Evolutionary conservation across 345 rosid species (phyloP).

Genomic region (Eucalyptus decipiens): DNA sequence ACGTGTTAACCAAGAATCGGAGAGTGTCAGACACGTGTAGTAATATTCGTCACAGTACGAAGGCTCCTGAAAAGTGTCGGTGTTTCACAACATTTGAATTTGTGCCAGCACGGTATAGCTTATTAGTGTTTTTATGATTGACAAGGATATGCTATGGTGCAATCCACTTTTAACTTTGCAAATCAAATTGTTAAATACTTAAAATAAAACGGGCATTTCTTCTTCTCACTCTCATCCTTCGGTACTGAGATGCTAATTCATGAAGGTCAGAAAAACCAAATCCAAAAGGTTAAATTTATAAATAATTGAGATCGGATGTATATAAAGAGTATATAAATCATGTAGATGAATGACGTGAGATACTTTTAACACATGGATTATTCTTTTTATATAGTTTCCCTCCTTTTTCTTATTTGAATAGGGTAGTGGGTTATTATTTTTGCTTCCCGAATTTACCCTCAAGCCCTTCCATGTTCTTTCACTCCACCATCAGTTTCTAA

Average conservation of each 20-base stretch:
- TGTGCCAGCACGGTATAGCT: fast-evolving
- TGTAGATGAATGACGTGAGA: neutral
- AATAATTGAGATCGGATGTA: neutral
- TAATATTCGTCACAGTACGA: fast-evolving
- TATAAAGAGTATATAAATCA: fast-evolving
- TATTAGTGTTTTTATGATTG: neutral
- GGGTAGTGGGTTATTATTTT: neutral
- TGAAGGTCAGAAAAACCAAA: neutral
- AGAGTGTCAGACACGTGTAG: no score
- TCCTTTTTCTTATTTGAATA: neutral
- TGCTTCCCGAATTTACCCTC: neutral
- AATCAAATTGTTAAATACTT: neutral
- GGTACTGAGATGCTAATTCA: fast-evolving
- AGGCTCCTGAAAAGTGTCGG: fast-evolving
- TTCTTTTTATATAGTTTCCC: neutral
- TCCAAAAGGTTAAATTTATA: neutral
- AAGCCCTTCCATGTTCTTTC: neutral
- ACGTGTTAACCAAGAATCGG: no score
- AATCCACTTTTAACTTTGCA: neutral
- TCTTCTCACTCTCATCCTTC: neutral
- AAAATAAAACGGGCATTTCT: neutral
- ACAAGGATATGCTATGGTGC: neutral
- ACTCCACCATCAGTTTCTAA: fast-evolving
- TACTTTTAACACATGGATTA: neutral
- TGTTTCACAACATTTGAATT: no score